Base-by-base conservation (phyloP, 2,329 filamentous ascomycete genomes). In the Sporothrix dimorphospora region DNA sequence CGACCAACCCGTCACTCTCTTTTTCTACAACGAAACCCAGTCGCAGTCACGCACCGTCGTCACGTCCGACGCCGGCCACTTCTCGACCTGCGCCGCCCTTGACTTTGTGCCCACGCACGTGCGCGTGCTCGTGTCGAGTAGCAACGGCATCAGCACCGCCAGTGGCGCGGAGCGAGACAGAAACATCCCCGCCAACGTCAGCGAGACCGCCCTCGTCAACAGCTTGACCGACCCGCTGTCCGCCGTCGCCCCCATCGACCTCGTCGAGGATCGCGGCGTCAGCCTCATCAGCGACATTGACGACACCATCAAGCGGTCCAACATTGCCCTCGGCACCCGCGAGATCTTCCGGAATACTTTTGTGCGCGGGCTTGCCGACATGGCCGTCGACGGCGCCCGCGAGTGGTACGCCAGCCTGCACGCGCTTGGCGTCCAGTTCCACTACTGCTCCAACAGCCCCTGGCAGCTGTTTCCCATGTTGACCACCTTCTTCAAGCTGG, bases 391-490 rank as follows among this genome's bases (percentile, higher is more conserved):
- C 19, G 96, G 96, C 1, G 94, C 98, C 24, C 88, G 86, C 72
- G 93, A 97, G 74, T 98, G 96, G 95, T 99, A 98, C 79, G 89
- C 85, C 47, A 85, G 85, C 24, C 86, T 99, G 82, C 87, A 92
- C 51, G 85, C 90, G 24, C 89, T 95, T 83, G 94, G 94, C 21
- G 95, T 98, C 30, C 89, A 90, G 77, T 87, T 99, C 69, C 97
- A 99, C 79, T 99, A 99, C 80, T 97, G 97, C 75, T 99, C 96
- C n/a, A 99, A 99, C 81, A 97, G 95, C 68, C 96, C 96, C 0
- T 99, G 97, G 97, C 97, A 99, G 80, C 86, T 99, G 7, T 99
- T 93, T 77, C 96, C 96, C 0, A 89, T 98, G 2, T 84, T 99
- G 12, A 91, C 93, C 5, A 93, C 89, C 70, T 99, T 92, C 79